Base-by-base conservation (phyloP, 176 grass and related monocot species). In the Themeda triandra region DNA sequence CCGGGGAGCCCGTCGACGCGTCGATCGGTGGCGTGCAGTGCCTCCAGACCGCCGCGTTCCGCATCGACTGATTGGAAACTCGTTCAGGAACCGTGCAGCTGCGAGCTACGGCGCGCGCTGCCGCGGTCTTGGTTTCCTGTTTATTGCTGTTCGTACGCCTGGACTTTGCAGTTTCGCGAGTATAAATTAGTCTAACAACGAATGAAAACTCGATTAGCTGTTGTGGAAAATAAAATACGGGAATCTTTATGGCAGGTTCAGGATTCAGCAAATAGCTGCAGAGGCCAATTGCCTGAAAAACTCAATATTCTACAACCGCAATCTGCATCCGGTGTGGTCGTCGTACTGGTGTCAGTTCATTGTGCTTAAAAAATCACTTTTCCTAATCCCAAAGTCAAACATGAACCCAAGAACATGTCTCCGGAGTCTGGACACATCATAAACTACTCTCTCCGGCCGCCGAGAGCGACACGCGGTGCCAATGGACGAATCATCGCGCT, bases 371-470 rank as follows among this genome's bases (percentile, higher is more conserved):
- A 32, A 44, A 2, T 10, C 24, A n/a, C 32, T 9, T 39, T 71
- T 27, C 4, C 42, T 56, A 71, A 77, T 66, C 64, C 64, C 42
- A 12, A 82, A 30, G 83, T 86, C 88, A 90, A 82, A 80, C 23
- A 29, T 27, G 13, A 41, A 64, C 11, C 25, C 82, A 46, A 48
- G 28, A 13, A 69, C 78, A 23, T 84, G 81, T 84, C 42, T 48
- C 46, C 56, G 45, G 29, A 29, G 35, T 13, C 70, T 23, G 51
- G 39, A 42, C 78, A 70, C 9, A 33, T 2, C 46, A 63, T 74
- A 75, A 28, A 48, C 5, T 80, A 89, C 28, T 37, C 56, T 8
- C 1, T 12, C 25, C n/a, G 40, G n/a, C 17, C 58, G 68, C 19
- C n/a, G 40, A 27, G 23, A 71, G 36, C 68, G 36, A 71, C 37